Evolutionary conservation across 768 basidiomycete species (phyloP), one percentile per base, ranked within the genome.

Genomic region (Candolleomyces efflorescens): DNA sequence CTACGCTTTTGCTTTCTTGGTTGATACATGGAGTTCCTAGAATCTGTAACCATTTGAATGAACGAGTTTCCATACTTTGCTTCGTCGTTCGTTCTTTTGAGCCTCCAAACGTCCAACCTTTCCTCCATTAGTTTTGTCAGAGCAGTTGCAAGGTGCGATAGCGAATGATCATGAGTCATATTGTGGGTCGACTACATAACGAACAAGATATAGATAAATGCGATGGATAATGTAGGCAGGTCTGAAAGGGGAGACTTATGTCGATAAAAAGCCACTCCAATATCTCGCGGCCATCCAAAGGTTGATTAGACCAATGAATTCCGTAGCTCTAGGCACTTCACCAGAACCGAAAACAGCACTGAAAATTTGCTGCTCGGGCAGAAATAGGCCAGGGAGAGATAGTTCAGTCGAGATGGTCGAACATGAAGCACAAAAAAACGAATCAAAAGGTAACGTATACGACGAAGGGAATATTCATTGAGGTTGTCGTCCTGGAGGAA

Each of bases 261-360:
- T 43, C 41, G 41, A 43, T 6, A 2, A 32, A 47, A 53, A 58
- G 49, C 57, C 39, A 18, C 45, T 48, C 58, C 58, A 23, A 22
- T 54, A 54, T 53, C 51, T 59, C 44, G 52, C 69, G 75, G 75
- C 82, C 82, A 74, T 78, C 78, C 71, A 68, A 65, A 71, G 73
- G 80, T 71, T 82, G 78, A 82, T 84, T 79, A 76, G 78, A 71
- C 82, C 73, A 71, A 63, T 64, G 71, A 71, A 73, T 68, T 78
- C 48, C 75, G 52, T 85, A 59, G 53, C 55, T 89, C 58, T 88
- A 70, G 86, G 86, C 87, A 76, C 78, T 85, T 84, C 32, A 87
- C 84, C 86, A 89, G 87, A 89, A 89, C 86, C 86, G 85, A 81
- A 71, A 68, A 71, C 84, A 87, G 84, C 75, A 82, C 85, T 70